Evolutionary conservation across 139 green algal species (phyloP), one percentile per base, ranked within the genome.

Genomic region (Chlamydomonas sp.): DNA sequence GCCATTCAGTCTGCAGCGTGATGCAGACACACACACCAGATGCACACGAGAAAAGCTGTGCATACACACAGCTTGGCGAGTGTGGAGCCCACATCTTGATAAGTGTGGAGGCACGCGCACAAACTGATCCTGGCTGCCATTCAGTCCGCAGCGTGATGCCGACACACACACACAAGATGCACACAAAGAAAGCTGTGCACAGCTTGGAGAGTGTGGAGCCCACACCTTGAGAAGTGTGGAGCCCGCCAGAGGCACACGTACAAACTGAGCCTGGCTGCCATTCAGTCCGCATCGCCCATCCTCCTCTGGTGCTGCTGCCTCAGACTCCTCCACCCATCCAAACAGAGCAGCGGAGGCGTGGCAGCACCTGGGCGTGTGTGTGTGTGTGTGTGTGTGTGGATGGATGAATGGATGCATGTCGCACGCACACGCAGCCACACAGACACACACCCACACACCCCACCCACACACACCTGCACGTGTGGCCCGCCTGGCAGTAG

Each of bases 241-340:
- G 48, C 76, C 79, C 0, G 84, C 85, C 43, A 91, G 69, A 0
- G 85, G 84, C 28, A 90, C 85, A 3, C 85, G 59, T 20, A 84
- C 77, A 74, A 71, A 85, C 64, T 90, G 80, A 28, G 83, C 85
- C 67, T 91, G 85, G 2, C 72, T 78, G 22, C 85, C 85, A 8
- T 90, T 76, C 38, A 87, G 74, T 0, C 78, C 83, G 6, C 38
- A 30, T 26, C 78, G 70, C 31, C 78, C 35, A 22, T n/a, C n/a
- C n/a, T 82, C 65, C 59, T 65, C 34, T 10, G 74, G 69, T 5
- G 73, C 29, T 48, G 10, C 38, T 43, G 26, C 20, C n/a, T 47
- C 43, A 30, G 36, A 22, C 29, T 71, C 39, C 37, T 43, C 65
- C 65, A 60, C 39, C 65, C 80, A 87, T 2, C 80, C 80, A 72